Evolutionary conservation across 228 moss, liverwort and hornwort species (phyloP).

Genomic region (Sphagnum fallax): DNA sequence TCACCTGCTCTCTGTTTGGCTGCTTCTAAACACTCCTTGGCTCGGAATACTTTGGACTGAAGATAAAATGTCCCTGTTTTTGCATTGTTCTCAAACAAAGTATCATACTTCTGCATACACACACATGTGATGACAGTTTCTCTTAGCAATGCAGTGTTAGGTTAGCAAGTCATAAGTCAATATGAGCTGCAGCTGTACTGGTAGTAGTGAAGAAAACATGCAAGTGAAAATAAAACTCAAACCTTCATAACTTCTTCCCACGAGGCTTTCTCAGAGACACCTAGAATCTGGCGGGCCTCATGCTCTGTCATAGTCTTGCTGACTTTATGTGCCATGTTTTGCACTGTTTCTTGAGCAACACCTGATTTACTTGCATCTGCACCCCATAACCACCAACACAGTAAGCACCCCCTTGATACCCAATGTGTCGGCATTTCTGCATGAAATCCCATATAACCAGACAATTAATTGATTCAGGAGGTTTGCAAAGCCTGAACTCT

Average conservation of each 20-base stretch:
- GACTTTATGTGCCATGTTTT: conserved; percentile 73
- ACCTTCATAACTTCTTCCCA: conserved; percentile 76
- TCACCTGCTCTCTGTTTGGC: conserved; percentile 14
- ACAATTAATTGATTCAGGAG: too few relatives aligned
- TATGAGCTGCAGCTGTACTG: too few relatives aligned
- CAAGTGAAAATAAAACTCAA: background rate
- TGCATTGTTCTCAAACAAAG: conserved; percentile 57
- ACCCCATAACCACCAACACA: background rate
- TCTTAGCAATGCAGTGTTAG: too few relatives aligned
- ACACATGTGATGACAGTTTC: background rate
- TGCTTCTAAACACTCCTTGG: conserved; percentile 66
- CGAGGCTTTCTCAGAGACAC: conserved; percentile 49
- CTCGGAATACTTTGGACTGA: conserved; percentile 75
- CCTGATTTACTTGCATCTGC: conserved; percentile 61
- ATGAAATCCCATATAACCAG: too few relatives aligned
- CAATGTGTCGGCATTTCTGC: too few relatives aligned
- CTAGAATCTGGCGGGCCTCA: conserved; percentile 72
- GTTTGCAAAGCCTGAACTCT: too few relatives aligned
- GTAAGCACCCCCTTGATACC: too few relatives aligned
- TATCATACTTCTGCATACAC: conserved; percentile 48
- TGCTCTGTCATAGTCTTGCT: conserved; percentile 68
- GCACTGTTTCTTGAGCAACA: conserved; percentile 80
- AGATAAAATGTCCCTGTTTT: conserved; percentile 64
- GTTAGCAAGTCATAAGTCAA: too few relatives aligned
- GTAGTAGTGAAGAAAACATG: too few relatives aligned